Base-by-base conservation (phyloP, 805 yeast species). In the Cyberlindnera maclurae region DNA sequence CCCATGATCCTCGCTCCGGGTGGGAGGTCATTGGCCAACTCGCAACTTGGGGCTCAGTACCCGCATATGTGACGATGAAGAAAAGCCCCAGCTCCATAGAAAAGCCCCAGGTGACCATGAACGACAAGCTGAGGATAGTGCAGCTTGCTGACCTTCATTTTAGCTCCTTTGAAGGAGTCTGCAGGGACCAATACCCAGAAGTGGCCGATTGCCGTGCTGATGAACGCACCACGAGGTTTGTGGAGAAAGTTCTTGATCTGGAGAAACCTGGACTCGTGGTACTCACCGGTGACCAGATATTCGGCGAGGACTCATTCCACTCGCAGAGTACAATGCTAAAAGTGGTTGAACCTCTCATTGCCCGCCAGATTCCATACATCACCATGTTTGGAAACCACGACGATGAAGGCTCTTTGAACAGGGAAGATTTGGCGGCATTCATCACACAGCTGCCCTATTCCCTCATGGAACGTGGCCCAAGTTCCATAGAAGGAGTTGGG, bases 101-200 rank as follows among this genome's bases (percentile, higher is more conserved):
- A 3, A 52, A 24, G 30, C 13, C 36, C 13, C 27, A 36, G 54
- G 70, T 12, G 50, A 60, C 2, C 54, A 70, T 15, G 77, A 76
- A 69, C 16, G 77, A 76, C 4, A 71, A 67, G 39, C 85, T 80
- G 60, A 90, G 83, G 58, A 80, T 93, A 31, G 60, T 87, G 10
- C 98, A 93, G 59, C 75, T 90, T 5, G 95, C 97, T 1, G 97
- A 93, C 58, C 64, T 90, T 40, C 98, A 93, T 60, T 80, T 83
- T 56, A 73, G 93, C n/a, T 82, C 95, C 0, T 89, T 88, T 5
- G 70, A 65, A 38, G 97, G 97, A 12, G 58, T 59, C 34, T 93
- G 97, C 53, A 66, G 82, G 37, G 94, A 89, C 54, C 79, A 83
- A 11, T 74, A 55, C 30, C 90, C 93, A 2, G 66, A 67, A 15